These are phyloP conservation scores for Umbilicaria muhlenbergii DNA, from an alignment of 495 filamentous ascomycete genomes.

Conservation along the genomic window DNA sequence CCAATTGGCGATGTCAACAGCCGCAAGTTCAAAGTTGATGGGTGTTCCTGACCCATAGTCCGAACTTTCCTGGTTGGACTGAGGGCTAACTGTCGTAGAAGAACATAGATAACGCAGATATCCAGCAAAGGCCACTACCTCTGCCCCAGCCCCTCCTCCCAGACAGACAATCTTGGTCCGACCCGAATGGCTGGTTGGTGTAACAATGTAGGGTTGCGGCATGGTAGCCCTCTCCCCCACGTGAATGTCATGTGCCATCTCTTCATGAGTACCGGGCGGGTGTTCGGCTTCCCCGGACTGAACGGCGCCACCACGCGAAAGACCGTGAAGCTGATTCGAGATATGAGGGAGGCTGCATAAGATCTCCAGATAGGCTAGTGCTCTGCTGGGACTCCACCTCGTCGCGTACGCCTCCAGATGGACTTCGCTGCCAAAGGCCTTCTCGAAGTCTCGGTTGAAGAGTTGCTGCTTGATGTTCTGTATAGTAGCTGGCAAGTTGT, in stretches of 20 bases:
- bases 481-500: conserved; percentile 36
- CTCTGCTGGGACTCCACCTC: conserved; percentile 72
- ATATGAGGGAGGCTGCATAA: not conserved
- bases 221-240: not conserved
- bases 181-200: not conserved
- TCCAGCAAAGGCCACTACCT: conserved; percentile 59
- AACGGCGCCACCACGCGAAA: too few species aligned
- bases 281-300: too few species aligned
- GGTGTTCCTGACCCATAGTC: not conserved
- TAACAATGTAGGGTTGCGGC: not conserved
- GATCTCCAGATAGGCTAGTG: conserved; percentile 56
- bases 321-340: not conserved
- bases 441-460: conserved; percentile 67
- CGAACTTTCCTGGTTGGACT: not conserved
- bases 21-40: conserved; percentile 34
- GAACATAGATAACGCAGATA: conserved; percentile 31
- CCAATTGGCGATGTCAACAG: conserved; percentile 77
- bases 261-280: too few species aligned
- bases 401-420: conserved; percentile 66
- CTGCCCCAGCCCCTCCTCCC: conserved; percentile 77
- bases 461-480: conserved; percentile 74
- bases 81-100: conserved; percentile 10
- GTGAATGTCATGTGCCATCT: too few species aligned
- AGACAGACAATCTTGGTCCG: conserved; percentile 42
- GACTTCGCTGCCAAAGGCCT: conserved; percentile 56